phyloP scores from a whole-genome alignment of 352 stramenopile species.

The Pythium sukuiense region DNA sequence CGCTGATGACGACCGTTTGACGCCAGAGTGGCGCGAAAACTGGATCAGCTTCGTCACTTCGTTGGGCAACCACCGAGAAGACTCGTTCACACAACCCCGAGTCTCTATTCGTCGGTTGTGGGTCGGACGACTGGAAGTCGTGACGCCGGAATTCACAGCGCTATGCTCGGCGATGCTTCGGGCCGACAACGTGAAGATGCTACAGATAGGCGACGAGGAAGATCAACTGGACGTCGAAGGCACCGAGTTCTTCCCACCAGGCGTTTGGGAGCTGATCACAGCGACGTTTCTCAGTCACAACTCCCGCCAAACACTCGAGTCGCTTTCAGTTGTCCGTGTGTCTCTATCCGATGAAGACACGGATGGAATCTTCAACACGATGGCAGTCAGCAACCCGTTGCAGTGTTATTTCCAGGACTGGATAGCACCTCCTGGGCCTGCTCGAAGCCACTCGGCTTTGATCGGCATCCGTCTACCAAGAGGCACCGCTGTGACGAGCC shows the following conservation, averaged over 20 bases:
- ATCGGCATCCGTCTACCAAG: background rate
- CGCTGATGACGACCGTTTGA: background rate
- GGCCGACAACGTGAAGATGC: background rate
- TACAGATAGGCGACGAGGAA: background rate
- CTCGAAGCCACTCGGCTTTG: background rate
- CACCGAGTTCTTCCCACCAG: background rate
- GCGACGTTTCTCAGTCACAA: background rate
- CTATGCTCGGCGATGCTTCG: background rate
- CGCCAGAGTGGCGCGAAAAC: slow-evolving; percentile 3
- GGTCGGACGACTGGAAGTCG: background rate
- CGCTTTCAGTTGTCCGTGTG: background rate
- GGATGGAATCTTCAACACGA: background rate
- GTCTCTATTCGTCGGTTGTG: too few species aligned
- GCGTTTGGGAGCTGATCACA: background rate
- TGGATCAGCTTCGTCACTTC: slow-evolving; percentile 5
- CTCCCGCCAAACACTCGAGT: background rate
- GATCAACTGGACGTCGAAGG: background rate
- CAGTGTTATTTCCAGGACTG: background rate
- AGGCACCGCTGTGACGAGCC: background rate
- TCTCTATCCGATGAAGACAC: background rate
- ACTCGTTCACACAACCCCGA: too few species aligned
- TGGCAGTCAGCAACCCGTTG: background rate
- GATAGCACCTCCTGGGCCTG: too few species aligned
- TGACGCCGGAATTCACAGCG: background rate
- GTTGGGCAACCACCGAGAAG: slow-evolving; percentile 1